Evolutionary conservation across 768 basidiomycete species (phyloP).

Genomic region (Suillus luteus): DNA sequence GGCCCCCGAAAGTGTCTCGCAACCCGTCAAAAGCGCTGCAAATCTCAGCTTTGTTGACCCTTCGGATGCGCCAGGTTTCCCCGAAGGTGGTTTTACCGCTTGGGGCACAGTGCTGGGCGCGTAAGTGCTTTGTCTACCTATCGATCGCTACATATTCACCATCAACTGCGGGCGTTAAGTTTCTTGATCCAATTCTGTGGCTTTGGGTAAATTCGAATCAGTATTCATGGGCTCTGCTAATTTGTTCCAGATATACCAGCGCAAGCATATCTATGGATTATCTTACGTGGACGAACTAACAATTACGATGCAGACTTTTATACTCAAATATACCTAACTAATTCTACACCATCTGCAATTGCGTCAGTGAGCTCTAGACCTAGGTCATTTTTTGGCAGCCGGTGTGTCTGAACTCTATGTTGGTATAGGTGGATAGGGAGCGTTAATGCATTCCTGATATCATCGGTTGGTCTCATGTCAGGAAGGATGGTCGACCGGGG

Average conservation of each 20-base stretch:
- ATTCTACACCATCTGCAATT: conserved; percentile 38
- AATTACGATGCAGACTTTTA: conserved; percentile 37
- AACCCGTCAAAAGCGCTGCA: no score
- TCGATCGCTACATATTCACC: background rate
- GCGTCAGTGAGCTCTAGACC: conserved; percentile 28
- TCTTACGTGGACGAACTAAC: background rate
- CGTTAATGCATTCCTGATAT: conserved; percentile 45
- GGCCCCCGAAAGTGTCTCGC: no score
- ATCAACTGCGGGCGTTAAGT: conserved; percentile 19
- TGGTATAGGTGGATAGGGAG: conserved; percentile 49
- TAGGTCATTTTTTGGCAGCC: background rate
- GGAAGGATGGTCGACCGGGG: conserved; percentile 54
- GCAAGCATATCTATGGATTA: conserved; percentile 11
- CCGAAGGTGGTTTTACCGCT: conserved; percentile 29
- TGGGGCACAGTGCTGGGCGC: conserved; percentile 30
- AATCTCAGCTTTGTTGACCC: background rate
- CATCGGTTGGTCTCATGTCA: conserved; percentile 47
- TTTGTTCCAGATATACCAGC: conserved; percentile 31
- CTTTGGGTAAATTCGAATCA: conserved; percentile 31
- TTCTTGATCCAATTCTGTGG: conserved; percentile 41
- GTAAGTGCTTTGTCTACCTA: conserved; percentile 16
- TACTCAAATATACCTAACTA: conserved; percentile 36
- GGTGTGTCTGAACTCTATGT: conserved; percentile 3
- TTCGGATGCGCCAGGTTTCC: conserved; percentile 6
- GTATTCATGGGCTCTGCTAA: background rate